A percentile compares a stretch with the other conserved stretches of the same genome.
Conservation (phyloP, 1,139 yeast species). For the Yamadazyma membranifaciens region DNA sequence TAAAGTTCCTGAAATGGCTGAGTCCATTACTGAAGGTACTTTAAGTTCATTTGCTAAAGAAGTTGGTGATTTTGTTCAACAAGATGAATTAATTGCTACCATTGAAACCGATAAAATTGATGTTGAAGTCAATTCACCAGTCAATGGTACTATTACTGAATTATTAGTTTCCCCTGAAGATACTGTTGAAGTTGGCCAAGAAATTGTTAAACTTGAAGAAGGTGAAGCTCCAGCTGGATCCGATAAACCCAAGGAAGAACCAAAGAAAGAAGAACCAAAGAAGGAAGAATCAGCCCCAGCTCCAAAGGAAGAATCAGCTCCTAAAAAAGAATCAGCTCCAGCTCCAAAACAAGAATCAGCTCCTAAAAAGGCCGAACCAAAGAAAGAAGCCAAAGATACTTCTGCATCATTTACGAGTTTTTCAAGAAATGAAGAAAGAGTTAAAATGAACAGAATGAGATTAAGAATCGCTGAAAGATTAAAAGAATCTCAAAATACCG, state of each 20-base stretch:
- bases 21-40: conserved; percentile 97
- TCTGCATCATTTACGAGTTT: conserved; percentile 58
- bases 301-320: conserved; percentile 27
- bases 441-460: conserved; percentile 99
- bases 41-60: conserved; percentile 72
- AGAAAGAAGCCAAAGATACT: conserved; percentile 28
- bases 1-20: conserved; percentile 98
- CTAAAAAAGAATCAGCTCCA: conserved; percentile 40
- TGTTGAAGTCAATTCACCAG: conserved; percentile 94
- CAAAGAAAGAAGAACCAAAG: conserved; percentile 12
- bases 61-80: conserved; percentile 86
- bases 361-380: conserved; percentile 25
- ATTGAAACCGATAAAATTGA: conserved; percentile 98
- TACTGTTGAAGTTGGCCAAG: conserved; percentile 96
- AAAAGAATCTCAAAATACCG: conserved; percentile 98
- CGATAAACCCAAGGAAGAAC: conserved; percentile 25
- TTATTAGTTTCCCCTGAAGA: conserved; percentile 82
- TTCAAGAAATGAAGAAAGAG: conserved; percentile 85
- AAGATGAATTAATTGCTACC: conserved; percentile 92
- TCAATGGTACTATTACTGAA: conserved; percentile 86
- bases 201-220: conserved; percentile 82
- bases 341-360: conserved; percentile 36
- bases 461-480: conserved; percentile 98
- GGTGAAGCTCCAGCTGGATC: conserved; percentile 69
- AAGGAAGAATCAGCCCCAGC: conserved; percentile 45